Conservation (phyloP, 164 flowering plant genomes). For the Nymphaea thermarum region DNA sequence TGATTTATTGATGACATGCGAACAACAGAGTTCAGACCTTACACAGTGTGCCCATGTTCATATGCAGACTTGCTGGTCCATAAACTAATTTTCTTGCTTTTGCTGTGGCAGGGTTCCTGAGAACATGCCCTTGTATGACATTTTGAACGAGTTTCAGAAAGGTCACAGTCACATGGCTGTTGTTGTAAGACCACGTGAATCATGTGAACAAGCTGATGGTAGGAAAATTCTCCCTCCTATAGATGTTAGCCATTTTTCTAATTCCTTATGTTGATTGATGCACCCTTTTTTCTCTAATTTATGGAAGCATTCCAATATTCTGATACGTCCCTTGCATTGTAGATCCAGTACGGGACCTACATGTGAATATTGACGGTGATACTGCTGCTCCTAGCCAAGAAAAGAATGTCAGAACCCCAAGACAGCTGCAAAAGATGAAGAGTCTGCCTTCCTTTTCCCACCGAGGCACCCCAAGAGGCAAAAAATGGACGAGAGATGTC, state of each 20-base stretch:
- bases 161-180: constrained; percentile 99
- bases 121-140: constrained; percentile 79
- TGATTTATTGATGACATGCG: not conserved
- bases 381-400: constrained; percentile 41
- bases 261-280: not conserved
- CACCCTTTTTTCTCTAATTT: not conserved
- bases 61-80: not conserved
- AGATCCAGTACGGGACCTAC: constrained; percentile 44
- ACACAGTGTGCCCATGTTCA: not conserved
- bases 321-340: not conserved
- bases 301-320: not conserved
- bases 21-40: not conserved
- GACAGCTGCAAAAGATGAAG: constrained; percentile 64
- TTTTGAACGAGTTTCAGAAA: constrained; percentile 97
- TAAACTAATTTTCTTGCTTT: not conserved
- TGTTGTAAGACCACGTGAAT: constrained; percentile 45
- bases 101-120: constrained; percentile 58
- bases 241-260: not conserved
- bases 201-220: constrained; percentile 23
- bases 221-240: constrained; percentile 5
- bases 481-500: constrained; percentile 70
- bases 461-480: constrained; percentile 39
- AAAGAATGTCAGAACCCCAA: constrained; percentile 33
- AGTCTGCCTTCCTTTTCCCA: constrained; percentile 56
- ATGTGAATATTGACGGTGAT: constrained; percentile 40